A percentile compares a stretch with the other conserved stretches of the same genome.
These are phyloP conservation scores for Juglanconis sp. DNA, from an alignment of 2,329 filamentous ascomycete genomes.

Conservation along the genomic window DNA sequence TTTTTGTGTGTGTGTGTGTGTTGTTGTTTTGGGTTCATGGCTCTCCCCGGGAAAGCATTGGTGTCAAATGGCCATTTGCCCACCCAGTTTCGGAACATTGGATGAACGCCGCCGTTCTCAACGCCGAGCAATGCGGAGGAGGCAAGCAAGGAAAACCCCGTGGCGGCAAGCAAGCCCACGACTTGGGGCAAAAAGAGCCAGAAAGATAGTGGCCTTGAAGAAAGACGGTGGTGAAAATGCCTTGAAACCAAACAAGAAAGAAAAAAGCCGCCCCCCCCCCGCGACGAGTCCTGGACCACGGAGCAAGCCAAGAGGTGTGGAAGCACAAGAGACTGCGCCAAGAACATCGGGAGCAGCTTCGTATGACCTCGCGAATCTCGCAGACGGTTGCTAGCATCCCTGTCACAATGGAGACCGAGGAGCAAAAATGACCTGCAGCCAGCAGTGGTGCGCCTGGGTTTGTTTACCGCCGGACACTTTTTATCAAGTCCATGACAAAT, in stretches of 20 bases:
- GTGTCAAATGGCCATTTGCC: too few species aligned
- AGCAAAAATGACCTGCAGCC: not conserved
- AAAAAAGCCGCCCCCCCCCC: not conserved
- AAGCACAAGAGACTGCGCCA: conserved; percentile 18
- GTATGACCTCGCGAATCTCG: conserved; percentile 37
- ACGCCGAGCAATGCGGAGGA: not conserved
- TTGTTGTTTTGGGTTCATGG: too few species aligned
- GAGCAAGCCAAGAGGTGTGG: conserved; percentile 13
- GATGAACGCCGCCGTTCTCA: not conserved
- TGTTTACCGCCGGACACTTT: not conserved
- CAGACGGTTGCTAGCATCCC: conserved; percentile 23
- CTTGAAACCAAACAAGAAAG: not conserved
- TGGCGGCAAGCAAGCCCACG: not conserved
- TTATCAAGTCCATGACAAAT: not conserved
- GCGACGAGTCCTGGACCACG: not conserved
- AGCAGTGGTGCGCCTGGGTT: not conserved
- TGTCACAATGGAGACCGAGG: not conserved
- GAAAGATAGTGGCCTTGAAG: too few species aligned
- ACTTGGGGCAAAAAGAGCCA: too few species aligned
- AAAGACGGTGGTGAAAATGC: not conserved
- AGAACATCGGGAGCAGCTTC: conserved; percentile 17
- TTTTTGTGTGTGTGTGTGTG: not conserved
- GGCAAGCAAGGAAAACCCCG: not conserved
- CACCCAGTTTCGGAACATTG: not conserved
- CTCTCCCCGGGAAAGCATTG: too few species aligned